These are phyloP conservation scores for Suillus subluteus DNA, from an alignment of 768 basidiomycete species.

Conservation along the genomic window DNA sequence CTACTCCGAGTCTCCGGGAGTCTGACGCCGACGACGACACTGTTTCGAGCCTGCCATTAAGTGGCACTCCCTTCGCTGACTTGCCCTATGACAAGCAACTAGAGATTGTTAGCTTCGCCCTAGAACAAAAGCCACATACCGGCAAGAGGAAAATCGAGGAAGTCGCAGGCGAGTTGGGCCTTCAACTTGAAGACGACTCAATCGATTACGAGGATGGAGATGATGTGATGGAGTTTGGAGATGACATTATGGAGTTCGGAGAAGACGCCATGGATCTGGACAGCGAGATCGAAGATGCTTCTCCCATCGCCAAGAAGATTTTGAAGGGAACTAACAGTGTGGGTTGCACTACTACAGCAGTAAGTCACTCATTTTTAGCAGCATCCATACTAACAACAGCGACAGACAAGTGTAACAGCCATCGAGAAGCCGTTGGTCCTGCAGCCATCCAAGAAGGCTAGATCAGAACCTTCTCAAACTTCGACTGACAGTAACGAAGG, in stretches of 20 bases:
- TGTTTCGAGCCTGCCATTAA: neutral
- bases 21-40: neutral
- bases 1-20: neutral
- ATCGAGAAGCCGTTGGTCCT: neutral
- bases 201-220: neutral
- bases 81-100: neutral
- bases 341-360: neutral
- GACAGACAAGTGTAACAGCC: neutral
- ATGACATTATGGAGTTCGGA: neutral
- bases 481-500: neutral
- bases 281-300: neutral
- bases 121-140: neutral
- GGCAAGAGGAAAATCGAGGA: neutral
- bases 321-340: neutral
- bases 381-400: neutral
- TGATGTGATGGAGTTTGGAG: neutral
- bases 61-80: neutral
- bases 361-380: neutral
- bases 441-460: neutral
- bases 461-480: neutral
- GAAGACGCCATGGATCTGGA: neutral
- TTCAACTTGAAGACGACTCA: neutral
- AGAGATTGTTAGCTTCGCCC: neutral
- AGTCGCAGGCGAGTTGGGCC: neutral
- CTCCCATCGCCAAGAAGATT: neutral